Base-by-base conservation (phyloP, 2,329 filamentous ascomycete genomes). In the Nemania sp. region DNA sequence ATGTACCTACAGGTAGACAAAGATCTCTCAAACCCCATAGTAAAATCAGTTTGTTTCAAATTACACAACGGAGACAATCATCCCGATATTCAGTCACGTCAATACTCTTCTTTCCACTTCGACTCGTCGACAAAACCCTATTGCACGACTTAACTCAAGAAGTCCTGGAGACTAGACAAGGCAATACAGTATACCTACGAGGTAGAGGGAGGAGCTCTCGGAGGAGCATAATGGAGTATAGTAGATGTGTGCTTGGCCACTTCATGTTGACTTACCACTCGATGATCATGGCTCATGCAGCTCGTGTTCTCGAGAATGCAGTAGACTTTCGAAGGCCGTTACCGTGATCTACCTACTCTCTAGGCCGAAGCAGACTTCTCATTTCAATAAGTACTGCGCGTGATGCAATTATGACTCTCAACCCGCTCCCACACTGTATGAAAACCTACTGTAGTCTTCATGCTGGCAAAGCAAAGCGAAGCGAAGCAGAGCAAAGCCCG, bases 361-460 rank as follows among this genome's bases (percentile, higher is more conserved):
- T 35, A n/a, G 5, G 5, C 55, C 45, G 29, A 49, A 41, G 41
- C 10, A 47, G 20, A 41, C 56, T 35, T n/a, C n/a, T n/a, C n/a
- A n/a, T n/a, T n/a, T 56, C 47, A 45, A 38, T 43, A 15, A 43
- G n/a, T 41, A 55, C n/a, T n/a, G n/a, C n/a, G 29, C 24, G 53
- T 63, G 63, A 69, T 60, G 67, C 53, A 63, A 66, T 8, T 26
- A 66, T 69, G 63, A 69, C 67, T 51, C 38, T 20, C 45, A 35
- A 38, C 29, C 32, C 26, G 24, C 43, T 53, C 32, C 57, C 26
- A 43, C 56, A 56, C 56, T 27, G 41, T 38, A 64, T 15, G 47
- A 26, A 61, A 27, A 55, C 41, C 26, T 24, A n/a, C n/a, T n/a
- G n/a, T n/a, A n/a, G n/a, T 58, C 26, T 20, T 60, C 45, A 43